phyloP scores from a whole-genome alignment of 306 rosid species.

The Datisca glomerata region DNA sequence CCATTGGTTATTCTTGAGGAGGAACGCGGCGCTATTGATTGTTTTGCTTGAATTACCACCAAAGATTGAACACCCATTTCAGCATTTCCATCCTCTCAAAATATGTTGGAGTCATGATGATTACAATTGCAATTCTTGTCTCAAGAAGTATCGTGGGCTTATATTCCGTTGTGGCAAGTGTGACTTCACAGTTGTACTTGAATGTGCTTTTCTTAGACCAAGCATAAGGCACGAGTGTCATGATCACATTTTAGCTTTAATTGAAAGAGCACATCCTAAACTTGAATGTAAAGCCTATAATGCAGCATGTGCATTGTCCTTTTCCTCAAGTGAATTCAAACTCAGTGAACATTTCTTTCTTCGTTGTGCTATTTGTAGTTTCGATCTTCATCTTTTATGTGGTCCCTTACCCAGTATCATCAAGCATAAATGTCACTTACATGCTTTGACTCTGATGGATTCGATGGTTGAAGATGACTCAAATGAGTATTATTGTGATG shows the following conservation, averaged over 20 bases:
- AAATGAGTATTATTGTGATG: conserved; percentile 5
- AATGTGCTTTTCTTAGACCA: not conserved
- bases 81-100: not conserved
- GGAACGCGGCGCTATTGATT: not conserved
- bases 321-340: not conserved
- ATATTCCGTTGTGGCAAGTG: not conserved
- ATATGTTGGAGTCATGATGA: no score
- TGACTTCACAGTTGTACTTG: not conserved
- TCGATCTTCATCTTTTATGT: conserved; percentile 1
- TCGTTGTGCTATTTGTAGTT: not conserved
- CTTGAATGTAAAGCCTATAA: not conserved
- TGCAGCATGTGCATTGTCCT: not conserved
- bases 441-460: not conserved
- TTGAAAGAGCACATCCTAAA: no score
- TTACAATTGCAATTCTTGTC: not conserved
- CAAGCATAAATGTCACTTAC: not conserved
- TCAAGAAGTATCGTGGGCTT: not conserved
- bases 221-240: not conserved
- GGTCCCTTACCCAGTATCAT: conserved; percentile 5
- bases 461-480: not conserved
- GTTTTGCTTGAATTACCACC: not conserved
- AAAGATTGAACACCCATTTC: not conserved
- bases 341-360: not conserved
- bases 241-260: not conserved
- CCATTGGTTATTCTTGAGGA: not conserved